These are phyloP conservation scores for Ulvella scutata DNA, from an alignment of 139 green algal genomes.

Conservation along the genomic window DNA sequence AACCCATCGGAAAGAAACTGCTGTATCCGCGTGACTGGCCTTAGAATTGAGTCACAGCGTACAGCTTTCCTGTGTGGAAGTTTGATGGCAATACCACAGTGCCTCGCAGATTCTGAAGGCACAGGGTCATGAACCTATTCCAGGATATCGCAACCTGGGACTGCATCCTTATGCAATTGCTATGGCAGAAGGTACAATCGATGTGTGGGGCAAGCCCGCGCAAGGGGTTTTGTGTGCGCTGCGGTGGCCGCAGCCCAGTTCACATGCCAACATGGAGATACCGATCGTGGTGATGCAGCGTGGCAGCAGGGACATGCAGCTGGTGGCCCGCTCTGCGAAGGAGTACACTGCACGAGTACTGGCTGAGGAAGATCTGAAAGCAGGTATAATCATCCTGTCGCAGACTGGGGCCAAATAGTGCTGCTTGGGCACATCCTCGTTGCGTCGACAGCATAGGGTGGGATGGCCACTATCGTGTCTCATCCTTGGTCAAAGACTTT, in stretches of 20 bases:
- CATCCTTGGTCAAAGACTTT: too few species aligned
- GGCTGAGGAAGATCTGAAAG: background rate
- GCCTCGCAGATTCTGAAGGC: background rate
- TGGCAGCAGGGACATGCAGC: background rate
- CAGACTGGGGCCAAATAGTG: too few species aligned
- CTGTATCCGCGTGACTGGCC: too few species aligned
- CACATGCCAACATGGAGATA: background rate
- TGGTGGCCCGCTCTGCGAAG: background rate
- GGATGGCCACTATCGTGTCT: too few species aligned
- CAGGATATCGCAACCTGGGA: background rate
- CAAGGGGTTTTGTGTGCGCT: background rate
- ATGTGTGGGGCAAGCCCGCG: background rate
- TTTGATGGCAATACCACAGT: too few species aligned
- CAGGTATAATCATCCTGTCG: too few species aligned
- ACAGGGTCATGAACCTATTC: background rate
- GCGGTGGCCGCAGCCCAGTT: background rate
- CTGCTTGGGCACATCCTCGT: too few species aligned
- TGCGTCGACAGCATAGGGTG: too few species aligned
- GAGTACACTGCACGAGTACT: background rate
- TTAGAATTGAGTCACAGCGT: too few species aligned
- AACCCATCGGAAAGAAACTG: too few species aligned
- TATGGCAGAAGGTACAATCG: background rate
- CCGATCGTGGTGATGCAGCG: background rate
- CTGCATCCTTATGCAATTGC: background rate
- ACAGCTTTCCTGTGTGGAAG: too few species aligned